Conservation (phyloP, 2,329 filamentous ascomycete species). For the Drechslerella coelobrocha region DNA sequence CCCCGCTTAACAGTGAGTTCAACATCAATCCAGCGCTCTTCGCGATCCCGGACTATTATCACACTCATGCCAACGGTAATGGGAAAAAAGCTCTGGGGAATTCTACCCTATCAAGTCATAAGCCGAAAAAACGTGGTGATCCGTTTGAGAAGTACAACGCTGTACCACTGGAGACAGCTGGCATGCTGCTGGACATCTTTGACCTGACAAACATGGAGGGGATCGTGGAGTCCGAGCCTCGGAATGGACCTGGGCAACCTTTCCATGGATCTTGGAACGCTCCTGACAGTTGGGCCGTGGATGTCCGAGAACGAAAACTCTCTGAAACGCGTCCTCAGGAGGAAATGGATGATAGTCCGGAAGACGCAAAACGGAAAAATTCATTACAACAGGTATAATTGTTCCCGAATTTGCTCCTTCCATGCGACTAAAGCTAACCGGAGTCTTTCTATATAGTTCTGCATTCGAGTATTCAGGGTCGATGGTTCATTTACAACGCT, state of each 20-base stretch:
- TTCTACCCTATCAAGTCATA: slow-evolving; percentile 31
- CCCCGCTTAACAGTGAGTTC: slow-evolving; percentile 48
- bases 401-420: background rate
- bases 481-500: slow-evolving; percentile 95
- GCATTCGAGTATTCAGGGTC: slow-evolving; percentile 91
- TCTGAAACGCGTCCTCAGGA: slow-evolving; percentile 28
- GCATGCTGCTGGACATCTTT: slow-evolving; percentile 42
- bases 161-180: slow-evolving; percentile 78
- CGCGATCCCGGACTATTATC: slow-evolving; percentile 44
- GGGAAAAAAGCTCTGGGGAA: slow-evolving; percentile 43
- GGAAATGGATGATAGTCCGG: slow-evolving; percentile 48
- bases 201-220: slow-evolving; percentile 83
- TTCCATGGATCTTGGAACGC: slow-evolving; percentile 74
- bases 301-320: slow-evolving; percentile 71
- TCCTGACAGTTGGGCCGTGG: slow-evolving; percentile 94
- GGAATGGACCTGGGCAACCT: slow-evolving; percentile 16
- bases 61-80: slow-evolving; percentile 41
- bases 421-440: slow-evolving; percentile 10
- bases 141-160: slow-evolving; percentile 42
- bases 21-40: slow-evolving; percentile 47
- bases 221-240: slow-evolving; percentile 69
- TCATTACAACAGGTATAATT: slow-evolving; percentile 51
- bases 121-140: slow-evolving; percentile 44
- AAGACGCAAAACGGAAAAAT: slow-evolving; percentile 52
- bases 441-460: slow-evolving; percentile 64